A percentile compares a stretch with the other conserved stretches of the same genome.
Evolutionary conservation across 2,329 filamentous ascomycete species (phyloP).

Genomic region (Scopulariopsis brevicaulis): DNA sequence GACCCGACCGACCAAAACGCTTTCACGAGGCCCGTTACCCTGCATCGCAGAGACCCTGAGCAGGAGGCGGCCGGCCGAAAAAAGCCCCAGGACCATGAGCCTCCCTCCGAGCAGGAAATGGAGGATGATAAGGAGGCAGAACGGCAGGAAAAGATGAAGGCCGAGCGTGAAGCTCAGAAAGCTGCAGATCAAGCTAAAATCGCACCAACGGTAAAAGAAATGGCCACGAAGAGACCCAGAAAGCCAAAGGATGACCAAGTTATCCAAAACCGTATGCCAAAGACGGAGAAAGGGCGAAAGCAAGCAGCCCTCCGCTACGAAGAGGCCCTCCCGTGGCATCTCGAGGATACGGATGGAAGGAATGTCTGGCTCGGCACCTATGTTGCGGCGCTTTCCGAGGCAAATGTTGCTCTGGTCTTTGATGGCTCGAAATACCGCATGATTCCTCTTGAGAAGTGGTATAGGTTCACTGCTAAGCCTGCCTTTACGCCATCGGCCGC

Average conservation of each 20-base stretch:
- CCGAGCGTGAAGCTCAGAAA: conserved; percentile 74
- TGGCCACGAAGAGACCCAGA: conserved; percentile 48
- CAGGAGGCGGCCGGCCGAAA: conserved; percentile 52
- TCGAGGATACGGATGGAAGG: conserved; percentile 93
- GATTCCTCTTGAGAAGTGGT: conserved; percentile 92
- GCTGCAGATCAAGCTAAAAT: conserved; percentile 88
- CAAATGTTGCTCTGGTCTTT: conserved; percentile 70
- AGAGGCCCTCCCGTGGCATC: conserved; percentile 89
- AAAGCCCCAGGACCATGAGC: conserved; percentile 28
- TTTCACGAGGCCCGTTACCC: conserved; percentile 76
- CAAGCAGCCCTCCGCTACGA: conserved; percentile 71
- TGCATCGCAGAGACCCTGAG: conserved; percentile 81
- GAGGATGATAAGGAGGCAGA: conserved; percentile 49
- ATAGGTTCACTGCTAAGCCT: conserved; percentile 73
- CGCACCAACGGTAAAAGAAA: conserved; percentile 63
- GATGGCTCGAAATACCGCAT: conserved; percentile 63
- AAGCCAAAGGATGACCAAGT: conserved; percentile 76
- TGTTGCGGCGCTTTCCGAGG: conserved; percentile 76
- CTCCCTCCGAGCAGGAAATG: conserved; percentile 20
- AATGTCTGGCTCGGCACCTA: conserved; percentile 91
- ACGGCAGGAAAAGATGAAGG: conserved; percentile 56
- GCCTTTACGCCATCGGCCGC: conserved; percentile 58
- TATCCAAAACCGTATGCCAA: conserved; percentile 73
- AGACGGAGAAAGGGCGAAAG: conserved; percentile 69
- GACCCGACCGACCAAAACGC: conserved; percentile 62